Conservation (phyloP, 2,329 filamentous ascomycete species). For the Verticillium tricorpus region DNA sequence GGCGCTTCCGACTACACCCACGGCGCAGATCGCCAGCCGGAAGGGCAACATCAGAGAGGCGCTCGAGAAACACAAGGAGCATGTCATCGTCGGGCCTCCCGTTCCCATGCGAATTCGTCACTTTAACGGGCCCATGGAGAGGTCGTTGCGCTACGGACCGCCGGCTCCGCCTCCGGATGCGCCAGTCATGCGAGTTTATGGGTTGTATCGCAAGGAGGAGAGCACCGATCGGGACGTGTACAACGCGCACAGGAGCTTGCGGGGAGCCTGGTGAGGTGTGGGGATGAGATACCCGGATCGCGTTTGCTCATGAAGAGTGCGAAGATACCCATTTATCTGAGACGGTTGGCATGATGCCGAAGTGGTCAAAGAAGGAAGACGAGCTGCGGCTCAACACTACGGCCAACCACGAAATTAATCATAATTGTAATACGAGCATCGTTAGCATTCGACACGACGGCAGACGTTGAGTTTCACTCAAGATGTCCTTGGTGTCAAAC, state of each 20-base stretch:
- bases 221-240: background rate
- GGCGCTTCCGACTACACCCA: background rate
- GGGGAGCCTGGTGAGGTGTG: background rate
- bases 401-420: too few species aligned
- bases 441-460: too few species aligned
- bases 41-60: background rate
- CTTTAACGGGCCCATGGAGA: background rate
- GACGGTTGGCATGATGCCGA: too few species aligned
- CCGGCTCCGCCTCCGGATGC: background rate
- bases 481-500: too few species aligned
- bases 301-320: background rate
- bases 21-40: background rate
- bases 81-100: background rate
- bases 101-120: background rate
- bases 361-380: too few species aligned
- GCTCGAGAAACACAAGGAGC: background rate
- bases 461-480: too few species aligned
- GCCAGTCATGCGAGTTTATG: background rate
- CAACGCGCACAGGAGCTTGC: background rate
- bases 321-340: background rate
- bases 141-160: background rate
- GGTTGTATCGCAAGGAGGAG: background rate
- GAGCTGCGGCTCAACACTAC: too few species aligned
- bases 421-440: too few species aligned
- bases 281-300: background rate